Evolutionary conservation across 2,329 filamentous ascomycete species (phyloP), one percentile per base, ranked within the genome.

Genomic region (Cercospora sp.): DNA sequence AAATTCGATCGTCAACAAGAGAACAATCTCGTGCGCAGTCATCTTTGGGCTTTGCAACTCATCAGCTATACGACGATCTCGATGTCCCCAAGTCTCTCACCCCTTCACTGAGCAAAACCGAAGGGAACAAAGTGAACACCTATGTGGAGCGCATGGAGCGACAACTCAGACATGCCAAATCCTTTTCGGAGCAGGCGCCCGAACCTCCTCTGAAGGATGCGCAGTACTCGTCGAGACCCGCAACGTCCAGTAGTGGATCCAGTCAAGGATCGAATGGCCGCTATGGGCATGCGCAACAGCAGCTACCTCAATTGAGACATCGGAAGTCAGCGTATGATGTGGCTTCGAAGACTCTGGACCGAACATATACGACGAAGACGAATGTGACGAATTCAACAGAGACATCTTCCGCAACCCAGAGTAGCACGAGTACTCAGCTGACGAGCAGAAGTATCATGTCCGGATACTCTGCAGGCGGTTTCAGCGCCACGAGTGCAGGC

Each of bases 141-240:
- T 97, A 97, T 75, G 93, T 97, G 4, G 89, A 95, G 75, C 88
- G 93, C 60, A 97, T 98, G 93, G 94, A 98, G 78, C 91, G 87
- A 71, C 88, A 92, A 40, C 81, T 97, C 49, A 87, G 88, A 60
- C 88, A 87, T 70, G 88, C 93, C 83, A 90, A 94, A 69, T 82
- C 84, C 60, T 82, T 73, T 77, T 68, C 73, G 37, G 73, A 81
- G 34, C 80, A 86, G 49, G 73, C 76, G 24, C 77, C 77, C 4
- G 68, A 71, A 57, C 74, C 75, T 55, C 77, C 77, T 5, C 69
- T 76, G 13, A 77, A 77, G 66, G 75, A 72, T 16, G 65, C 75
- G 7, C 73, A 76, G 40, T 76, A 74, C 40, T 66, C 70, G 10
- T 61, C 70, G 28, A 70, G 76, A 21, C 74, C 74, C 1, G 71